Evolutionary conservation across 2,329 filamentous ascomycete species (phyloP).

Genomic region (Kalmusia sp.): DNA sequence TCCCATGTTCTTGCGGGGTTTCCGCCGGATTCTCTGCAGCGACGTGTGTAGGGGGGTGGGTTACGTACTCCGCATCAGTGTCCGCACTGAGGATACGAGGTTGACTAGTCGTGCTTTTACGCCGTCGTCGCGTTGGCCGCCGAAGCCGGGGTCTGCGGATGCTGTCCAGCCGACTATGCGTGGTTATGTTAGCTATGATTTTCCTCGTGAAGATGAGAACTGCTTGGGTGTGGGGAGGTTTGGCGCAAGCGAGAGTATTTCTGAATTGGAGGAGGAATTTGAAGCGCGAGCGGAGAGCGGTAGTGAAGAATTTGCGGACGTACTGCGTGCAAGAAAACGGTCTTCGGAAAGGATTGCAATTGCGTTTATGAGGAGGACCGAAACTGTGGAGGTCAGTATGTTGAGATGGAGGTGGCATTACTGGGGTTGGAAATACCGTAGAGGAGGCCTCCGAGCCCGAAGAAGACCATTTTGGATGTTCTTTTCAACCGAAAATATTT

Average conservation of each 20-base stretch:
- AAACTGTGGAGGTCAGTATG: slow-evolving; percentile 60
- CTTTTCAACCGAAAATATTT: neutral
- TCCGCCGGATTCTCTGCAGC: too few species aligned
- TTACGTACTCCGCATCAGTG: slow-evolving; percentile 86
- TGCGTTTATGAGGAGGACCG: slow-evolving; percentile 89
- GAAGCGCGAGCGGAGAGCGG: neutral
- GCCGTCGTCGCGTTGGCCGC: slow-evolving; percentile 72
- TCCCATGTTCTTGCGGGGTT: too few species aligned
- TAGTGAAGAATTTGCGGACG: slow-evolving; percentile 30
- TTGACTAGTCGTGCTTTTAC: slow-evolving; percentile 88
- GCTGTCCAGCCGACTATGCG: slow-evolving; percentile 78
- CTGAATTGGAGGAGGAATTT: neutral
- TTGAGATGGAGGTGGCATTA: slow-evolving; percentile 14
- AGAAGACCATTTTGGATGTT: slow-evolving; percentile 67
- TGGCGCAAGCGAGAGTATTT: neutral
- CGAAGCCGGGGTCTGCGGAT: slow-evolving; percentile 77
- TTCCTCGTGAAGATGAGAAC: neutral
- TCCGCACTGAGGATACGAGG: slow-evolving; percentile 87
- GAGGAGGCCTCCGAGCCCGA: slow-evolving; percentile 73
- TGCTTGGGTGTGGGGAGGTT: neutral
- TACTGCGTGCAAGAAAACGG: slow-evolving; percentile 85
- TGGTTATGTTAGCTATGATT: slow-evolving; percentile 10
- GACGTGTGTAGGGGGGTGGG: neutral
- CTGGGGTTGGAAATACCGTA: slow-evolving; percentile 62
- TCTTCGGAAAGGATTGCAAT: slow-evolving; percentile 95